Conservation (phyloP, 2,329 filamentous ascomycete genomes). For the Venturia carpophila region DNA sequence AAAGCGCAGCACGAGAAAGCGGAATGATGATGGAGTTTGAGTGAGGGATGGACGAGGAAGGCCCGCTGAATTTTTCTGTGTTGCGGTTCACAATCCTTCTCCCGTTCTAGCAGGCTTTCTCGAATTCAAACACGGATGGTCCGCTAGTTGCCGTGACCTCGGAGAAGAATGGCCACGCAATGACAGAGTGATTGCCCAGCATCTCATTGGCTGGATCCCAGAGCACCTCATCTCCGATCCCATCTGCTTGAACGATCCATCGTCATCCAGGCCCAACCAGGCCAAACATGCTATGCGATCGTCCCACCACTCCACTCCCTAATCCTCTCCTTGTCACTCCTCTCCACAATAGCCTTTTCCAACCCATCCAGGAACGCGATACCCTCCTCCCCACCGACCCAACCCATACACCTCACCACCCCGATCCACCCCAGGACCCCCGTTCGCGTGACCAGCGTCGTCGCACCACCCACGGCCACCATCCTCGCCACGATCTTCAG, state of each 20-base stretch:
- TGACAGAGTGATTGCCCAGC: too few relatives aligned
- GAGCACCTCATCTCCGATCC: too few relatives aligned
- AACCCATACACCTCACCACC: conserved; percentile 42
- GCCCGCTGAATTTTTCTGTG: too few relatives aligned
- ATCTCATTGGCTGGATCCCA: too few relatives aligned
- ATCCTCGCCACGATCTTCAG: conserved; percentile 30
- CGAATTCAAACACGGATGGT: too few relatives aligned
- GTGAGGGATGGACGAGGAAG: too few relatives aligned
- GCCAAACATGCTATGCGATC: neutral
- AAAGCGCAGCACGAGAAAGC: neutral
- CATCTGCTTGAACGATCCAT: too few relatives aligned
- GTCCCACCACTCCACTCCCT: conserved; percentile 50
- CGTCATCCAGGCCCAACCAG: too few relatives aligned
- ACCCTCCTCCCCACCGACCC: conserved; percentile 37
- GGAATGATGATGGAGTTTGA: neutral
- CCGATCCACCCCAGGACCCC: conserved; percentile 67
- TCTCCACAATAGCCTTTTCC: conserved; percentile 13
- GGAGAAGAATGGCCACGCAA: too few relatives aligned
- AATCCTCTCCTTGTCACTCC: conserved; percentile 51
- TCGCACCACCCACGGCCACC: conserved; percentile 62
- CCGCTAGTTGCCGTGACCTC: too few relatives aligned
- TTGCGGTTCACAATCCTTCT: too few relatives aligned
- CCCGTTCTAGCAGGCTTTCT: too few relatives aligned
- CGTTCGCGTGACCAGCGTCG: conserved; percentile 70
- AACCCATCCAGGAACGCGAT: conserved; percentile 46